These are phyloP conservation scores for Puccinia coronata DNA, from an alignment of 1,284 basidiomycete genomes.

Conservation along the genomic window DNA sequence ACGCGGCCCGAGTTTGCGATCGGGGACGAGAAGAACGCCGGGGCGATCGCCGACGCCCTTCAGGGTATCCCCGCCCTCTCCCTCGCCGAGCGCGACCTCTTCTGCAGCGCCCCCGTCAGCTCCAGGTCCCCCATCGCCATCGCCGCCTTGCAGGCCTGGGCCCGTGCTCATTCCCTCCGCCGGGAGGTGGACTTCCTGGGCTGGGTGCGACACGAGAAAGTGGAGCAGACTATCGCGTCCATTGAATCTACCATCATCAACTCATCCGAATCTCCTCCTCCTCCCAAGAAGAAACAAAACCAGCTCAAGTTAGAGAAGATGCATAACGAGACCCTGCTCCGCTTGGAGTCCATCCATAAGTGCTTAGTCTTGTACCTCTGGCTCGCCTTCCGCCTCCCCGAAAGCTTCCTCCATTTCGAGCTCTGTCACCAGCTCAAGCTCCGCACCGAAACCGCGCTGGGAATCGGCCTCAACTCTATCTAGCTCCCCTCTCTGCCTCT, in stretches of 20 bases:
- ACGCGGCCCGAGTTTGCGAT: slow-evolving; percentile 61
- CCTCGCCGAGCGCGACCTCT: slow-evolving; percentile 58
- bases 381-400: slow-evolving; percentile 75
- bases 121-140: slow-evolving; percentile 30
- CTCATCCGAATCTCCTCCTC: slow-evolving; percentile 39
- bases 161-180: slow-evolving; percentile 19
- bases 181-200: slow-evolving; percentile 41
- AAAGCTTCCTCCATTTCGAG: slow-evolving; percentile 65
- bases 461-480: slow-evolving; percentile 33
- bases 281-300: background rate
- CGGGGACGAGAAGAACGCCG: slow-evolving; percentile 58
- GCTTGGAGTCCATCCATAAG: slow-evolving; percentile 80
- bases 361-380: slow-evolving; percentile 81
- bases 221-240: slow-evolving; percentile 56
- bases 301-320: slow-evolving; percentile 37
- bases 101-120: slow-evolving; percentile 56
- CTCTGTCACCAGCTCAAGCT: slow-evolving; percentile 15
- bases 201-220: slow-evolving; percentile 50
- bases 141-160: slow-evolving; percentile 23
- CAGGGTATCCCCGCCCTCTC: slow-evolving; percentile 59
- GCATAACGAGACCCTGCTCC: slow-evolving; percentile 58
- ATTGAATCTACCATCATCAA: slow-evolving; percentile 37
- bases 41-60: slow-evolving; percentile 58
- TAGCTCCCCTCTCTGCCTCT: too few relatives aligned
- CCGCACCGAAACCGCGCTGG: slow-evolving; percentile 19